Percentiles rank a stretch among this genome's conserved stretches.
Conservation (phyloP, 177 flowering plant genomes). For the Telopea speciosissima region DNA sequence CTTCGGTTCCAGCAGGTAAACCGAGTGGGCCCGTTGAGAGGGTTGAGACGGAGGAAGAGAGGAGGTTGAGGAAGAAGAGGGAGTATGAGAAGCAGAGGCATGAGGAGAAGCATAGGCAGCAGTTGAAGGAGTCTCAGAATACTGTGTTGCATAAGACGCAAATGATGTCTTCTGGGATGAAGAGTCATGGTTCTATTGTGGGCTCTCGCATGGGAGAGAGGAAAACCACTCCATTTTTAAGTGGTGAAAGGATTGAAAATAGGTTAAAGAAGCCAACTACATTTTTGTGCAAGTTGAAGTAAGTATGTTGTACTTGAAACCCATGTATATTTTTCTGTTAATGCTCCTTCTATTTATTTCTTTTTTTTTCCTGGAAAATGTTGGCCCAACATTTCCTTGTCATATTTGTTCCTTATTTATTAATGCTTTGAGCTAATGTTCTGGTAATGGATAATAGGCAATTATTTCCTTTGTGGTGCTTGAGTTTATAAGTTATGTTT, state of each 20-base stretch:
- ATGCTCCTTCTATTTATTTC: neutral
- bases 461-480: no score
- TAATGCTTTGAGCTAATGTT: no score
- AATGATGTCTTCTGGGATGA: slow-evolving; percentile 42
- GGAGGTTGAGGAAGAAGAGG: slow-evolving; percentile 77
- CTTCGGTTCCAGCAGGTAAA: slow-evolving; percentile 24
- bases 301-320: slow-evolving; percentile 30
- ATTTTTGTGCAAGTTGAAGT: slow-evolving; percentile 92
- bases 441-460: no score
- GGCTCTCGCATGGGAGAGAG: slow-evolving; percentile 77
- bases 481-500: no score
- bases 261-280: slow-evolving; percentile 94
- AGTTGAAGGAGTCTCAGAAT: slow-evolving; percentile 61
- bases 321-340: neutral
- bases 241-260: slow-evolving; percentile 75
- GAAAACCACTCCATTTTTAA: slow-evolving; percentile 51
- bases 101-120: slow-evolving; percentile 68
- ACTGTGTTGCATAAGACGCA: slow-evolving; percentile 55
- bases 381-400: neutral
- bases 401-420: no score
- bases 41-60: slow-evolving; percentile 89
- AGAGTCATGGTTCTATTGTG: slow-evolving; percentile 58
- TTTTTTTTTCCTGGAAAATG: neutral
- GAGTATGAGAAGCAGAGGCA: slow-evolving; percentile 82
- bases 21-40: slow-evolving; percentile 45